Evolutionary conservation across 352 stramenopile genomes (phyloP), one percentile per base, ranked within the genome.

Genomic region (Globisporangium splendens): DNA sequence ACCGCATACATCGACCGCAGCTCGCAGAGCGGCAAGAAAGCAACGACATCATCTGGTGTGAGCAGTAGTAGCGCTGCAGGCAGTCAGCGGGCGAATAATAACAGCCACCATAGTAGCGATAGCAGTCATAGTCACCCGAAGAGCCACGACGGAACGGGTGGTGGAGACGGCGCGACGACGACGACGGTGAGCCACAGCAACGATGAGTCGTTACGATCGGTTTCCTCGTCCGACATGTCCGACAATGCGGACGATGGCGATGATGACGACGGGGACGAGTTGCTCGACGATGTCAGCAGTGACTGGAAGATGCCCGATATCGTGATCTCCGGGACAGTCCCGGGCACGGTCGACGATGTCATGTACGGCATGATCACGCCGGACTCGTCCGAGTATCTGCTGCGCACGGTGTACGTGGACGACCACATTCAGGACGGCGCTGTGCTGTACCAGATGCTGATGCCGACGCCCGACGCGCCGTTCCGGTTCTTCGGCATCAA

Each of bases 401-500:
- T 65, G 18, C 55, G 50, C 35, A 61, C 57, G 10, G 35, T 56
- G 48, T 68, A 68, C 56, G 49, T 61, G 21, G 46, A 65, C 38
- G 62, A 65, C 18, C 17, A 43, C 42, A 46, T 59, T 38, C 50
- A 65, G 39, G 62, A 68, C 47, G 62, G 46, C 13, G 49, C 50
- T 0, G 53, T 65, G 39, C 62, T 65, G 31, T 14, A 46, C 43
- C 49, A 50, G 50, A 54, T 65, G 42, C 22, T 61, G 21, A 14
- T 42, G 41, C 62, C 62, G 18, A 65, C 56, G 0, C 15, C 31
- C 5, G 44, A 48, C 2, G 39, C 60, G 18, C 62, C 62, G 31
- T 68, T 68, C 50, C 48, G 39, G 21, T 65, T 68, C 50, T 43
- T 68, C 15, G 57, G 57, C 7, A 43, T 68, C 56, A 63, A 68